A percentile compares a stretch with the other conserved stretches of the same genome.
These are phyloP conservation scores for Chimonanthus salicifolius DNA, from an alignment of 164 flowering plant genomes.

Conservation along the genomic window DNA sequence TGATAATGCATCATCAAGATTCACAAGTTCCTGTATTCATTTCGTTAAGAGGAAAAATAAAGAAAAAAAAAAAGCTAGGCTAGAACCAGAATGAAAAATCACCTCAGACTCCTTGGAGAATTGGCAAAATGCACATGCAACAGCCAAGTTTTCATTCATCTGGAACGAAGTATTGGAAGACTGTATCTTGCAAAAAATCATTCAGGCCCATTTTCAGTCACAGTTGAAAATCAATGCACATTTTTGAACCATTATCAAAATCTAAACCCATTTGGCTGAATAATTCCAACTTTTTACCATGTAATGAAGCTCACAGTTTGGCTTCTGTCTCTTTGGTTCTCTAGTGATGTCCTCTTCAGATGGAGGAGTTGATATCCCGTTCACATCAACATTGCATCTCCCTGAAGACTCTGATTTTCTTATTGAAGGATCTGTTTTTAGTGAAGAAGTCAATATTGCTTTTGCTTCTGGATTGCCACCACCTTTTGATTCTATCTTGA, in stretches of 20 bases:
- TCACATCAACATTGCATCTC: neutral
- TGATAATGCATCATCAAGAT: neutral
- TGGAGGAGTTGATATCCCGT: neutral
- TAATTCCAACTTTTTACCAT: neutral
- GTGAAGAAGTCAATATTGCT: neutral
- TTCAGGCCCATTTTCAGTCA: neutral
- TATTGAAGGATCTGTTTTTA: neutral
- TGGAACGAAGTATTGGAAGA: neutral
- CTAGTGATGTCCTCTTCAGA: neutral
- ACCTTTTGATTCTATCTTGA: neutral
- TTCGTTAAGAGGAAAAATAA: neutral
- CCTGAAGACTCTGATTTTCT: neutral
- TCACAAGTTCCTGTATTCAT: too few species aligned
- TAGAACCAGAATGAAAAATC: neutral
- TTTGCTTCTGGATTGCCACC: neutral
- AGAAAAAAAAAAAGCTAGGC: too few species aligned
- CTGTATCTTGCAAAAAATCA: neutral
- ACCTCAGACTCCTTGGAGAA: constrained; percentile 10
- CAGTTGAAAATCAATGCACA: neutral
- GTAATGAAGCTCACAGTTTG: neutral
- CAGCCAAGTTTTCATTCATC: neutral
- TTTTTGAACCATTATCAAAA: neutral
- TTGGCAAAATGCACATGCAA: constrained; percentile 18
- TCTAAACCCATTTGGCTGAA: neutral
- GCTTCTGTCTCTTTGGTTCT: neutral